Conservation (phyloP, 2,329 filamentous ascomycete species). For the Neofusicoccum kwambonambiense region DNA sequence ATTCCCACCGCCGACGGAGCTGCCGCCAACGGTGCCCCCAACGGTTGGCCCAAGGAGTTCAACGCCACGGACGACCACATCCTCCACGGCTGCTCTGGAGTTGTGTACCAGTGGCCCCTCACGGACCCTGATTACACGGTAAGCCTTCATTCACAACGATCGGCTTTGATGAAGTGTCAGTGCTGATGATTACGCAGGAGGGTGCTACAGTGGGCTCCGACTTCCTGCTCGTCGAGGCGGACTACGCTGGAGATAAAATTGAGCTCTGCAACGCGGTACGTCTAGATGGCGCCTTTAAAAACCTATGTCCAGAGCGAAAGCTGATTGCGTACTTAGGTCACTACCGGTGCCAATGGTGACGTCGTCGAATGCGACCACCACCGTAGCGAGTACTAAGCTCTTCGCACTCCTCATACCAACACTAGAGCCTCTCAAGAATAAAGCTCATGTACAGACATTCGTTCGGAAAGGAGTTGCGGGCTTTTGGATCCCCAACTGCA, state of each 20-base stretch:
- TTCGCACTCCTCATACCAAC: too few relatives aligned
- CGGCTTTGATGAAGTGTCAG: too few relatives aligned
- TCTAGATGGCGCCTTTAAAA: not conserved
- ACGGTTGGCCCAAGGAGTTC: constrained; percentile 24
- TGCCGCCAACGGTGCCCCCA: not conserved
- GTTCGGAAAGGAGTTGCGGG: too few relatives aligned
- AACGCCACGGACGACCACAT: not conserved
- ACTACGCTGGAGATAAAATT: not conserved
- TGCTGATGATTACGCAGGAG: not conserved
- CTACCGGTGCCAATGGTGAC: not conserved
- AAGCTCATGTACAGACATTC: too few relatives aligned
- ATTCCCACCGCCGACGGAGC: not conserved
- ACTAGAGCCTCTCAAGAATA: too few relatives aligned
- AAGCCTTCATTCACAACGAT: not conserved
- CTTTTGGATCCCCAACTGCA: too few relatives aligned
- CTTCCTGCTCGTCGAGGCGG: not conserved
- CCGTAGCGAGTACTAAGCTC: not conserved
- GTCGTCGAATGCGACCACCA: not conserved
- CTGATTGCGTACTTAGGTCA: not conserved
- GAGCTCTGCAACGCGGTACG: not conserved
- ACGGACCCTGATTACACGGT: not conserved
- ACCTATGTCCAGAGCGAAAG: too few relatives aligned
- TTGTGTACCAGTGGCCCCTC: not conserved
- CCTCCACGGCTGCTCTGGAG: not conserved
- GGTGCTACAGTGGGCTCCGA: not conserved